A percentile compares a stretch with the other conserved stretches of the same genome.
Conservation (phyloP, 441 rosid species). For the Populus hybrid region DNA sequence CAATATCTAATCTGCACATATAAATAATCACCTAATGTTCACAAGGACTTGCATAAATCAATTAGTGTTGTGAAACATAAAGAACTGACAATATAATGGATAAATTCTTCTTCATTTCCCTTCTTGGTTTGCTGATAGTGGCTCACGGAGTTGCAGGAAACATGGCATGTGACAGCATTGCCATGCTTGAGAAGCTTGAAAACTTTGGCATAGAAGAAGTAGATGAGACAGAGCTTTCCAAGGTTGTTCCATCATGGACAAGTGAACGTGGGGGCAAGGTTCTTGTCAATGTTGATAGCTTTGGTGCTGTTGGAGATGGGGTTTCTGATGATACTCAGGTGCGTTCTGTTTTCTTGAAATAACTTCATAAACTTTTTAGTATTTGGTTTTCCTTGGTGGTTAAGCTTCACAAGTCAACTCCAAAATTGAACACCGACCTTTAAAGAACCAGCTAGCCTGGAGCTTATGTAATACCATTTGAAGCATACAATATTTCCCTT, state of each 20-base stretch:
- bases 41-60: conserved; percentile 19
- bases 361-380: background rate
- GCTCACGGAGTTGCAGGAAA: conserved; percentile 52
- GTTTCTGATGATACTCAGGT: conserved; percentile 90
- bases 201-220: conserved; percentile 54
- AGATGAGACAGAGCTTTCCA: conserved; percentile 35
- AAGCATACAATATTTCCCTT: background rate
- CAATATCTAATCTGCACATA: background rate
- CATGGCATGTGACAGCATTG: conserved; percentile 30
- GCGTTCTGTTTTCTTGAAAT: conserved; percentile 8
- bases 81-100: conserved; percentile 41
- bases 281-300: conserved; percentile 90
- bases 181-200: conserved; percentile 51
- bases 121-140: conserved; percentile 47
- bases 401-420: conserved; percentile 5
- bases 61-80: conserved; percentile 26
- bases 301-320: conserved; percentile 87
- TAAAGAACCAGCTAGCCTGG: background rate
- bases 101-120: conserved; percentile 38
- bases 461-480: background rate
- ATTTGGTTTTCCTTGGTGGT: background rate
- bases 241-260: conserved; percentile 38
- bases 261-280: conserved; percentile 59
- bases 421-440: background rate
- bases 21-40: background rate